Conservation (phyloP, 345 rosid species). For the Physaria fendleri region DNA sequence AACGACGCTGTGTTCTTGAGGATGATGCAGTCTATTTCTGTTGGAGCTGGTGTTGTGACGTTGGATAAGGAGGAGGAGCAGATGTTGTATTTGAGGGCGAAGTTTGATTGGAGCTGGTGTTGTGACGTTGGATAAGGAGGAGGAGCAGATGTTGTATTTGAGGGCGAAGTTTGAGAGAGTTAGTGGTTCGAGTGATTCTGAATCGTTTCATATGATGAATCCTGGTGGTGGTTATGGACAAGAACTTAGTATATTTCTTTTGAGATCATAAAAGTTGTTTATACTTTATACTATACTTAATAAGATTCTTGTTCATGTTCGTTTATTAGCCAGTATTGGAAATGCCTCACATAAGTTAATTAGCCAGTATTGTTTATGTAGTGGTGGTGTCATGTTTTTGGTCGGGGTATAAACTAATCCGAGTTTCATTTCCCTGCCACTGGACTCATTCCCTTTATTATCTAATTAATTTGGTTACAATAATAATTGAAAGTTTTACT, state of each 20-base stretch:
- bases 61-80: conserved; percentile 37
- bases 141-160: conserved; percentile 53
- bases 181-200: conserved; percentile 62
- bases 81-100: conserved; percentile 59
- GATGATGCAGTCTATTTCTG: conserved; percentile 73
- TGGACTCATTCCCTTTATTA: conserved; percentile 1
- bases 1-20: conserved; percentile 50
- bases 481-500: background rate
- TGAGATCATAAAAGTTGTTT: conserved; percentile 50
- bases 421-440: conserved; percentile 4
- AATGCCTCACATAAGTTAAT: too few species aligned
- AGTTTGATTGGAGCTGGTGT: too few species aligned
- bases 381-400: background rate
- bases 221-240: conserved; percentile 67
- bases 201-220: conserved; percentile 76
- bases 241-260: conserved; percentile 71
- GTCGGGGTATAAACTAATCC: background rate
- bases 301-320: background rate
- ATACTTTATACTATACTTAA: background rate
- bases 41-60: conserved; percentile 69
- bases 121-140: too few species aligned
- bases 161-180: conserved; percentile 70
- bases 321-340: too few species aligned
- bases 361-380: too few species aligned
- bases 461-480: background rate